phyloP scores from a whole-genome alignment of 2,329 filamentous ascomycete genomes.

The Nemania bipapillata region DNA sequence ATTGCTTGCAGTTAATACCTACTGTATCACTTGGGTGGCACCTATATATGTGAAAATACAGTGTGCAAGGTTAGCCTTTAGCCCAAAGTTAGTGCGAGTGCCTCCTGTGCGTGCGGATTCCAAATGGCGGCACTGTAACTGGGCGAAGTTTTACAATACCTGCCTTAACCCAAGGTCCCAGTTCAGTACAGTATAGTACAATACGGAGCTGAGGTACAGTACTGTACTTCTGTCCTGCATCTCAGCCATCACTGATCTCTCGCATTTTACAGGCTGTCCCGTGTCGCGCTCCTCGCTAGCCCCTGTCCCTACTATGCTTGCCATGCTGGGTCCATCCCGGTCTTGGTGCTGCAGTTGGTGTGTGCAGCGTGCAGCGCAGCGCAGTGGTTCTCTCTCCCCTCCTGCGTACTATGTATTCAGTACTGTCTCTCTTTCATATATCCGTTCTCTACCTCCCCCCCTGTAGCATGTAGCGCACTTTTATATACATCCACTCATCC shows the following conservation, averaged over 20 bases:
- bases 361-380: constrained; percentile 27
- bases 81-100: constrained; percentile 1
- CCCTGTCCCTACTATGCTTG: constrained; percentile 32
- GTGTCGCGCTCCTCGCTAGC: constrained; percentile 39
- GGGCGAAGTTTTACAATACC: constrained; percentile 4
- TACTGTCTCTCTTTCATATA: too few relatives aligned
- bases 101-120: constrained; percentile 32
- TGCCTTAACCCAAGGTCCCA: not conserved
- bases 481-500: constrained; percentile 18
- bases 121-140: constrained; percentile 32
- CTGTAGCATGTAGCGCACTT: constrained; percentile 21
- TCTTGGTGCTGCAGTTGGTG: constrained; percentile 36
- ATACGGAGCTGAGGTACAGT: constrained; percentile 27
- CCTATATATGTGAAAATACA: constrained; percentile 26
- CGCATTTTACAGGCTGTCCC: constrained; percentile 40
- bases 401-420: too few relatives aligned
- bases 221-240: constrained; percentile 39
- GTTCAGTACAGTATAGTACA: constrained; percentile 4
- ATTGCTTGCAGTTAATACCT: not conserved
- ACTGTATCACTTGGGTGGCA: not conserved
- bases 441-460: constrained; percentile 19
- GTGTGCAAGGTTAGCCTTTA: not conserved
- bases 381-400: constrained; percentile 34
- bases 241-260: constrained; percentile 39
- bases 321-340: constrained; percentile 40